Conservation (phyloP, 1,284 basidiomycete genomes). For the Phylloboletellus chloephorus region DNA sequence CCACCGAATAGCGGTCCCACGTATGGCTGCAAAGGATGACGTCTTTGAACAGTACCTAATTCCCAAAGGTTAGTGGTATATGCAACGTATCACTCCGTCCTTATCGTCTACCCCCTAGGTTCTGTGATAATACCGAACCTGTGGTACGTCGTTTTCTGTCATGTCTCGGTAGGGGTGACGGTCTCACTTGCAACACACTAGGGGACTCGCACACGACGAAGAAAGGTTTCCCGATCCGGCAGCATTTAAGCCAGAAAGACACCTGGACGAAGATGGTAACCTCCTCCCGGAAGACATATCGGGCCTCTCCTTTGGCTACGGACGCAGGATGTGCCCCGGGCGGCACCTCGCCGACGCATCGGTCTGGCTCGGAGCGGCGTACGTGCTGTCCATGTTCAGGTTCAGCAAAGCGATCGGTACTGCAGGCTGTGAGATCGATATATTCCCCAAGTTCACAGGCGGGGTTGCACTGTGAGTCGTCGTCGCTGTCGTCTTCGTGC, state of each 20-base stretch:
- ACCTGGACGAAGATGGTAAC: conserved; percentile 17
- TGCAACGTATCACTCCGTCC: not conserved
- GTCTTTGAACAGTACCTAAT: conserved; percentile 24
- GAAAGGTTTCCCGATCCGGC: conserved; percentile 20
- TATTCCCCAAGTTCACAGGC: conserved; percentile 17
- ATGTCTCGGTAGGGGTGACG: not conserved
- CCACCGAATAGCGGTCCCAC: conserved; percentile 19
- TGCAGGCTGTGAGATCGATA: conserved; percentile 25
- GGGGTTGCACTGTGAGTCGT: conserved; percentile 18
- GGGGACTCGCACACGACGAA: conserved; percentile 25
- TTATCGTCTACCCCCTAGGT: conserved; percentile 12
- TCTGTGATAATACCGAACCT: conserved; percentile 19
- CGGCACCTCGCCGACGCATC: conserved; percentile 16
- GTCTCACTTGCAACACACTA: not conserved
- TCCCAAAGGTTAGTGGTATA: conserved; percentile 21
- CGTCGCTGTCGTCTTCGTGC: not conserved
- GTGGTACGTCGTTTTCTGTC: conserved; percentile 14
- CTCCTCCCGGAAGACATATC: conserved; percentile 13
- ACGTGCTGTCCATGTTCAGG: conserved; percentile 18
- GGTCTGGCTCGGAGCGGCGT: conserved; percentile 17
- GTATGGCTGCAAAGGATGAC: conserved; percentile 20
- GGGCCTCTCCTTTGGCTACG: conserved; percentile 20
- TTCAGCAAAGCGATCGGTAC: conserved; percentile 20
- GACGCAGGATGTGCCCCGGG: conserved; percentile 24
- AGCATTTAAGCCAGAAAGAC: conserved; percentile 23